A percentile compares a stretch with the other conserved stretches of the same genome.
phyloP scores from a whole-genome alignment of 768 basidiomycete genomes.

The Lactifluus echinatus region DNA sequence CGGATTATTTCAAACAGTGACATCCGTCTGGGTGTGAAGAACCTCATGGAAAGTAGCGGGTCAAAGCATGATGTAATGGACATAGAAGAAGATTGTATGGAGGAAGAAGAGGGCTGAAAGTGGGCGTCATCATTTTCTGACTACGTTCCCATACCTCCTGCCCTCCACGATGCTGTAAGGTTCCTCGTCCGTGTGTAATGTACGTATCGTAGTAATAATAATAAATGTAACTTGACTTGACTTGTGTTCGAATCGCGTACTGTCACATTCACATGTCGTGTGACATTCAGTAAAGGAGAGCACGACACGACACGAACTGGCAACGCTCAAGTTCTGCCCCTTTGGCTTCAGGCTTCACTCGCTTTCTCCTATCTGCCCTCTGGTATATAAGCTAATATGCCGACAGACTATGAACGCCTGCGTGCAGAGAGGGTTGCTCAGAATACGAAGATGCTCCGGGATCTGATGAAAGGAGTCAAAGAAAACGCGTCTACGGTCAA shows the following conservation, averaged over 20 bases:
- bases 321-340: neutral
- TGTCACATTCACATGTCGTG: constrained; percentile 14
- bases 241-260: neutral
- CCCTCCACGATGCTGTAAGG: neutral
- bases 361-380: neutral
- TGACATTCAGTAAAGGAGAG: neutral
- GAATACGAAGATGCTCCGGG: constrained; percentile 2
- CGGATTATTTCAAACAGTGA: too few relatives aligned
- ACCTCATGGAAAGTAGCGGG: constrained; percentile 18
- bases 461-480: neutral
- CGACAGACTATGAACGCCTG: constrained; percentile 11
- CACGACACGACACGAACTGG: neutral
- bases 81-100: constrained; percentile 16
- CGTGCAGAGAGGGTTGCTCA: constrained; percentile 1
- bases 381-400: constrained; percentile 8
- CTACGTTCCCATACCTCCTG: neutral
- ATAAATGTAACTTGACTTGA: neutral
- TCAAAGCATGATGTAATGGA: constrained; percentile 16
- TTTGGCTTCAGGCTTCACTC: neutral
- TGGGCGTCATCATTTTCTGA: neutral
- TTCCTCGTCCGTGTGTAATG: too few relatives aligned
- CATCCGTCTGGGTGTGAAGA: constrained; percentile 17
- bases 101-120: constrained; percentile 15
- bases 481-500: neutral
- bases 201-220: too few relatives aligned